These are phyloP conservation scores for Naganishia friedmannii DNA, from an alignment of 768 basidiomycete genomes.

Conservation along the genomic window DNA sequence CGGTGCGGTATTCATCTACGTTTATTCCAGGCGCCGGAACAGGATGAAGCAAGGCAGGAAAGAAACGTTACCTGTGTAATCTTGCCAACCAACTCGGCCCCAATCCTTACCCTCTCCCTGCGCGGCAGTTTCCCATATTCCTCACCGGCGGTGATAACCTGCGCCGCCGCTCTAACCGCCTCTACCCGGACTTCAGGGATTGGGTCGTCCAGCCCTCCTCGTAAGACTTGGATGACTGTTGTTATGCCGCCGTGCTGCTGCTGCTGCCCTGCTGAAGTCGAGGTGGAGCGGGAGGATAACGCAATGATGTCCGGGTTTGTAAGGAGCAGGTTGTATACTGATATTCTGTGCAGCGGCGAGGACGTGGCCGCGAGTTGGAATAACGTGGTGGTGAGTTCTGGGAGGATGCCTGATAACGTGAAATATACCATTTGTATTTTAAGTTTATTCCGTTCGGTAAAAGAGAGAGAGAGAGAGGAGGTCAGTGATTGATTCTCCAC, in stretches of 20 bases:
- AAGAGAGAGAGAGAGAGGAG: too few relatives aligned
- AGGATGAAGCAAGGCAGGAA: neutral
- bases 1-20: too few relatives aligned
- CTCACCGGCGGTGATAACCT: neutral
- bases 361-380: constrained; percentile 24
- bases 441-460: too few relatives aligned
- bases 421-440: too few relatives aligned
- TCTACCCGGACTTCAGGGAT: constrained; percentile 11
- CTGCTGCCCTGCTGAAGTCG: constrained; percentile 19
- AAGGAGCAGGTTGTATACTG: constrained; percentile 30
- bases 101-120: constrained; percentile 24
- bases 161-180: neutral
- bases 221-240: constrained; percentile 34
- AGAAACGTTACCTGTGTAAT: constrained; percentile 28
- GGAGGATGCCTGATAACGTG: constrained; percentile 26
- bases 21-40: too few relatives aligned
- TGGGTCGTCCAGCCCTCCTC: constrained; percentile 30
- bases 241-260: too few relatives aligned
- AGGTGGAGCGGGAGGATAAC: neutral
- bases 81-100: constrained; percentile 30
- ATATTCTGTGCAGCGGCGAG: constrained; percentile 29
- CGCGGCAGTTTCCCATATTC: neutral
- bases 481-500: too few relatives aligned
- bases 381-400: constrained; percentile 15
- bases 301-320: constrained; percentile 19